Conservation (phyloP, 2,329 filamentous ascomycete genomes). For the Penicillium sp. region DNA sequence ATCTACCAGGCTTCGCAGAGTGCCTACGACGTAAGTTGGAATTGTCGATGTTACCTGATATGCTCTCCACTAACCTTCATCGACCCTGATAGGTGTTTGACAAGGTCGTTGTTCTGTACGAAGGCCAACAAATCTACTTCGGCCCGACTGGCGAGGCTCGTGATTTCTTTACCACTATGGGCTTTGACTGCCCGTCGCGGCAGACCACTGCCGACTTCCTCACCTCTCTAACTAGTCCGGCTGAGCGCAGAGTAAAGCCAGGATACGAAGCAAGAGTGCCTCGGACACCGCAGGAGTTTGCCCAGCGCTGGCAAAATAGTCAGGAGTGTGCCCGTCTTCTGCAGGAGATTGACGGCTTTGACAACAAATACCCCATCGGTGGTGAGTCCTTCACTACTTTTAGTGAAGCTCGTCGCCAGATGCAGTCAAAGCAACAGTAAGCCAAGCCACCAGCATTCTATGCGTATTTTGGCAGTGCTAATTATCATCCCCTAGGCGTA, state of each 20-base stretch:
- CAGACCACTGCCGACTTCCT: conserved; percentile 63
- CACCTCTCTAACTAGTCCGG: conserved; percentile 62
- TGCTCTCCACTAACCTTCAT: too few relatives aligned
- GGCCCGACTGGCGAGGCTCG: conserved; percentile 58
- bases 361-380: conserved; percentile 32
- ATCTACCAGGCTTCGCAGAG: conserved; percentile 50
- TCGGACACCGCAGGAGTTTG: conserved; percentile 66
- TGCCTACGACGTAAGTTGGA: conserved; percentile 40
- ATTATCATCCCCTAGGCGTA: too few relatives aligned
- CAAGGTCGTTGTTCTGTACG: conserved; percentile 65
- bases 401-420: conserved; percentile 34
- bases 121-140: conserved; percentile 71
- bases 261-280: conserved; percentile 62
- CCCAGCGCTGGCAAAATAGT: conserved; percentile 50
- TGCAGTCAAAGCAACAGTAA: conserved; percentile 26
- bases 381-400: conserved; percentile 27
- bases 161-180: conserved; percentile 62
- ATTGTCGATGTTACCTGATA: too few relatives aligned
- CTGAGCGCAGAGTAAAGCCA: conserved; percentile 51
- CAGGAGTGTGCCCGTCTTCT: conserved; percentile 42
- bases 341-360: conserved; percentile 39
- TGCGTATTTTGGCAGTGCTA: too few relatives aligned
- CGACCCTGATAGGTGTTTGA: conserved; percentile 54
- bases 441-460: too few relatives aligned
- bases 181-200: conserved; percentile 62